Percentiles rank a stretch among this genome's conserved stretches.
These are phyloP conservation scores for Clavispora santaluciae DNA, from an alignment of 805 yeast genomes.

Conservation along the genomic window DNA sequence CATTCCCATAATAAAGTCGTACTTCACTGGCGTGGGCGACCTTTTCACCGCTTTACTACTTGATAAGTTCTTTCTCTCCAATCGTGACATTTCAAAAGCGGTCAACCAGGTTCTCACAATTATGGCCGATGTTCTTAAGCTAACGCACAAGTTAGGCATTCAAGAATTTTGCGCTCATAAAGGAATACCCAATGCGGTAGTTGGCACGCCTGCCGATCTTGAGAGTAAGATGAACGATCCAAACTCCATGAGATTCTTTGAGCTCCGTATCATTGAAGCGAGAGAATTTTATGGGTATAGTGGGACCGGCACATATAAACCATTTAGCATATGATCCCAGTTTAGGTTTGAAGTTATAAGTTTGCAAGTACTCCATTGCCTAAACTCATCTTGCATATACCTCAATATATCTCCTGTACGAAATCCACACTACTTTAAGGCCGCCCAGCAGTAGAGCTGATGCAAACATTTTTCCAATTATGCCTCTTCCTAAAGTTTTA, in stretches of 20 bases:
- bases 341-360: no score
- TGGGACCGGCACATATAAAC: slow-evolving; percentile 16
- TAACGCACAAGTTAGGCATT: slow-evolving; percentile 41
- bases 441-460: no score
- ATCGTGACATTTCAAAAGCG: slow-evolving; percentile 23
- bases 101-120: slow-evolving; percentile 54
- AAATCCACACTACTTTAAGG: no score
- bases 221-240: slow-evolving; percentile 52
- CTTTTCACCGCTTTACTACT: slow-evolving; percentile 74
- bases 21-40: slow-evolving; percentile 96
- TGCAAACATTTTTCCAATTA: not conserved
- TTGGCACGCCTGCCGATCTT: slow-evolving; percentile 8
- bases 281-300: slow-evolving; percentile 33
- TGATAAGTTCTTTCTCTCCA: slow-evolving; percentile 47
- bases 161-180: slow-evolving; percentile 24
- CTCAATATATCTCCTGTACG: not conserved
- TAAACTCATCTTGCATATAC: not conserved
- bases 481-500: slow-evolving; percentile 8
- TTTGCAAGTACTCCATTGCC: no score
- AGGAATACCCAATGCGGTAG: not conserved
- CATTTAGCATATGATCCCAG: slow-evolving; percentile 2
- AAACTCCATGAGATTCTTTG: slow-evolving; percentile 64
- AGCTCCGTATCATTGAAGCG: slow-evolving; percentile 63
- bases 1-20: slow-evolving; percentile 64
- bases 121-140: slow-evolving; percentile 47